Base-by-base conservation (phyloP, 805 yeast genomes). In the Suhomyces prunicola region DNA sequence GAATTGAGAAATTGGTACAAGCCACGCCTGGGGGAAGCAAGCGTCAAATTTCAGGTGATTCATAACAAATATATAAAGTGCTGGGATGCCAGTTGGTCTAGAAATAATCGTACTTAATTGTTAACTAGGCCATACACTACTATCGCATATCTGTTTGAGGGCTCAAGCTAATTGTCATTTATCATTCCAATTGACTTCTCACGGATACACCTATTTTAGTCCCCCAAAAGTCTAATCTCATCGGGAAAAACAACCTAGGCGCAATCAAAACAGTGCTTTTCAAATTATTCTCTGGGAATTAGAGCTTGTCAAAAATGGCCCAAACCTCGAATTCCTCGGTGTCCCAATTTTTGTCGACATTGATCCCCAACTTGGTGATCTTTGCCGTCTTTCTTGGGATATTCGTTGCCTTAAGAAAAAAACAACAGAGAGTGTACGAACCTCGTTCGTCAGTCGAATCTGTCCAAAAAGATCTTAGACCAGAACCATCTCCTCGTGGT, bases 261-360 rank as follows among this genome's bases (percentile, higher is more conserved):
- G 17, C 36, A n/a, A 17, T 6, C 36, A n/a, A 33, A 33, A 33
- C 36, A 33, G 9, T 17, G 17, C 17, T 33, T 33, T n/a, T n/a
- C 17, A 6, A n/a, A 33, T 6, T 12, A 13, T 33, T 33, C n/a
- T 33, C n/a, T 12, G 17, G 2, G 17, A 33, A 4, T n/a, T n/a
- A n/a, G 36, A 33, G 36, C 36, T 33, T 33, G 36, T 33, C 17
- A 33, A 33, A 33, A 33, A 33, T 33, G 36, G 36, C 36, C 24
- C 10, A 27, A 13, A 46, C 29, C 5, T 31, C 49, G 26, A 48
- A 66, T 54, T 57, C 68, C n/a, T 75, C 82, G 23, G 77, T 79
- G 5, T 81, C 85, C 39, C 78, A 80, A 36, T 79, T 81, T 58
- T 68, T 82, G 51, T 67, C 84, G 27, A 66, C 80, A 4, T 68